Conservation (phyloP, 2,329 filamentous ascomycete species). For the Hypoxylon sp. region DNA sequence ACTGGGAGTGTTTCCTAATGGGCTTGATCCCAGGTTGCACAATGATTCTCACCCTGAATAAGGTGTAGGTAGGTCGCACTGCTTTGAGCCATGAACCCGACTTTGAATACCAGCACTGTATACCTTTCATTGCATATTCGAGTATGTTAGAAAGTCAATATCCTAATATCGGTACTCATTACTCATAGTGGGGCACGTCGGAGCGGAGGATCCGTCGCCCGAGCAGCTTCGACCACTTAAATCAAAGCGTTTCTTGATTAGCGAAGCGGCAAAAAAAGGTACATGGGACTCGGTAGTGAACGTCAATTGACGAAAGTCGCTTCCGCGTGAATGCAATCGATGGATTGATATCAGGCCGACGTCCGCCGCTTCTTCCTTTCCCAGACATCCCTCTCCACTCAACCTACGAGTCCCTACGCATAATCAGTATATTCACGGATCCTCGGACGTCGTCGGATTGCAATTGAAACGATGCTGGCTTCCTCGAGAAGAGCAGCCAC, state of each 20-base stretch:
- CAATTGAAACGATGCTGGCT: slow-evolving; percentile 54
- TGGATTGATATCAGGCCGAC: slow-evolving; percentile 26
- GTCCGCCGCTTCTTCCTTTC: not conserved
- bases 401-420: slow-evolving; percentile 6
- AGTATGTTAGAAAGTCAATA: not conserved
- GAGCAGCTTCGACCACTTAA: slow-evolving; percentile 23
- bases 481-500: slow-evolving; percentile 57
- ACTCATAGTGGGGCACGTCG: slow-evolving; percentile 11
- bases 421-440: slow-evolving; percentile 2
- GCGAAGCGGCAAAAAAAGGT: slow-evolving; percentile 44
- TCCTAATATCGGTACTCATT: not conserved
- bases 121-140: not conserved
- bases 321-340: slow-evolving; percentile 30
- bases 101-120: too few relatives aligned
- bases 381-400: slow-evolving; percentile 33
- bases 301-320: slow-evolving; percentile 30
- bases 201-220: slow-evolving; percentile 22
- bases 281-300: slow-evolving; percentile 33
- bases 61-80: too few relatives aligned
- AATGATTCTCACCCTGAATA: too few relatives aligned
- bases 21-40: not conserved
- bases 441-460: slow-evolving; percentile 6
- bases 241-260: slow-evolving; percentile 42
- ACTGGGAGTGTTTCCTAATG: not conserved
- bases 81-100: too few relatives aligned